Percentiles rank a stretch among this genome's conserved stretches.
These are phyloP conservation scores for Rhododendron vialii DNA, from an alignment of 148 eudicot species.

Conservation along the genomic window DNA sequence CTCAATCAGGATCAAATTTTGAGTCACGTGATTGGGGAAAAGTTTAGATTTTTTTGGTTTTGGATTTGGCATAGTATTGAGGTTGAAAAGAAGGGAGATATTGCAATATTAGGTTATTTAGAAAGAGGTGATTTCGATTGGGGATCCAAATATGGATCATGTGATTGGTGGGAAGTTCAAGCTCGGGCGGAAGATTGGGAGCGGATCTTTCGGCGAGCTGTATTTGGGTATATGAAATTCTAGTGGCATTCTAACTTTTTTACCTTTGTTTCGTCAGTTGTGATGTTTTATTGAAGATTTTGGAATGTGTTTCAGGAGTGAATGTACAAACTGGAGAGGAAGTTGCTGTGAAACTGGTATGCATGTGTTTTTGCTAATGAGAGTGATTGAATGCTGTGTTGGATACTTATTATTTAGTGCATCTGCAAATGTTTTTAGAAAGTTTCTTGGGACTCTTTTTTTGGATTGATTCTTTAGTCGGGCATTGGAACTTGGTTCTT, in stretches of 20 bases:
- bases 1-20: neutral
- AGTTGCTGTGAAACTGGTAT: conserved; percentile 88
- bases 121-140: neutral
- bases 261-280: neutral
- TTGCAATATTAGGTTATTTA: conserved; percentile 1
- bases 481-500: neutral
- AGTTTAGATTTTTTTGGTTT: neutral
- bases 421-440: neutral
- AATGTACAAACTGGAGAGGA: conserved; percentile 87
- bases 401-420: neutral
- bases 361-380: conserved; percentile 18
- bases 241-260: neutral
- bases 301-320: conserved; percentile 41
- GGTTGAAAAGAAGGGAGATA: neutral
- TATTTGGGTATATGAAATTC: conserved; percentile 45
- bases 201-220: conserved; percentile 80
- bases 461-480: neutral
- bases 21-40: neutral
- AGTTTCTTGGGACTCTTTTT: neutral
- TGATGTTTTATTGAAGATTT: neutral
- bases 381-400: neutral
- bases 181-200: conserved; percentile 74
- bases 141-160: conserved; percentile 40
- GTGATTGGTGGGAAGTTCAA: conserved; percentile 75
- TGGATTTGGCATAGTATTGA: neutral